Evolutionary conservation across 305 asterid genomes (phyloP).

Genomic region (Fraxinus floribunda): DNA sequence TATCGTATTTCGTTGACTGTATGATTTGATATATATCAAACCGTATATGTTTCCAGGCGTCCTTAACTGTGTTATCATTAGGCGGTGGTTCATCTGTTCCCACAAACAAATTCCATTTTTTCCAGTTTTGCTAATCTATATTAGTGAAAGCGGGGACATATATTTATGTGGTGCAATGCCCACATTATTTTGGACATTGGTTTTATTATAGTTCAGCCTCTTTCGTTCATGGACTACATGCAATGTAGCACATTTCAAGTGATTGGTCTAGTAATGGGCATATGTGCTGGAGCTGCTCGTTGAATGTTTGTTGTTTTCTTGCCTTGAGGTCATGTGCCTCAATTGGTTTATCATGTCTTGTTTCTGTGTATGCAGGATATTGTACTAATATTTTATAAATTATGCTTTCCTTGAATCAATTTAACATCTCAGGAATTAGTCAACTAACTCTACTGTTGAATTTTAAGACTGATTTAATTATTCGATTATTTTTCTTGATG

Average conservation of each 20-base stretch:
- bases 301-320: not conserved
- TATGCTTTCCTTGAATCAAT: not conserved
- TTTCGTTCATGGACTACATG: not conserved
- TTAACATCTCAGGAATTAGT: not conserved
- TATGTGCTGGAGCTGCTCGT: not conserved
- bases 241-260: not conserved
- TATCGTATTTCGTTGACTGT: not conserved
- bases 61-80: not conserved
- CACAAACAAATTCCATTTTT: not conserved
- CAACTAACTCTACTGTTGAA: not conserved
- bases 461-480: slow-evolving; percentile 4
- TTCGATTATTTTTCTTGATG: not conserved
- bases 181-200: not conserved
- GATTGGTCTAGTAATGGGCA: not conserved
- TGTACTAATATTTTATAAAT: not conserved
- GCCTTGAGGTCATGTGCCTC: not conserved
- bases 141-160: not conserved
- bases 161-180: not conserved
- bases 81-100: not conserved
- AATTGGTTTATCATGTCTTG: not conserved
- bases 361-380: not conserved
- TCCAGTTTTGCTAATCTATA: not conserved
- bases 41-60: not conserved
- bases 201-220: not conserved
- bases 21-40: not conserved